Percentiles rank a stretch among this genome's conserved stretches.
Conservation (phyloP, 1,284 basidiomycete genomes). For the Rhodotorula sp. region DNA sequence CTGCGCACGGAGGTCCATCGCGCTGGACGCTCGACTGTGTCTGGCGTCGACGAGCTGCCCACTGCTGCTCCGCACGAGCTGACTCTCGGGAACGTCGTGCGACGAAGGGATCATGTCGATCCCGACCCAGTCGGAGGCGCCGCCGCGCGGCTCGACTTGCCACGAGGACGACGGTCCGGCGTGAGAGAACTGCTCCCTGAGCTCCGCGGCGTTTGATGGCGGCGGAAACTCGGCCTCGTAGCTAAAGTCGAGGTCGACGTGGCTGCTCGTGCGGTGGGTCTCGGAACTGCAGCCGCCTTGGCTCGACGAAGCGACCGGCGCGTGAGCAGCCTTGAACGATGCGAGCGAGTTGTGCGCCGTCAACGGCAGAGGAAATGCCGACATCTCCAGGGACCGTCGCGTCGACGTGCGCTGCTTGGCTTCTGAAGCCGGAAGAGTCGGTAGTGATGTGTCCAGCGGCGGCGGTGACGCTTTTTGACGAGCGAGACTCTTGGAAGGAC, state of each 20-base stretch:
- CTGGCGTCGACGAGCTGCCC: slow-evolving; percentile 26
- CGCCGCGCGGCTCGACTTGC: neutral
- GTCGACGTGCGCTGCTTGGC: too few relatives aligned
- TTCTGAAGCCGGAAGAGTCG: too few relatives aligned
- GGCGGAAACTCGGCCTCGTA: slow-evolving; percentile 15
- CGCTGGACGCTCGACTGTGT: slow-evolving; percentile 26
- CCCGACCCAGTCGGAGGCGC: slow-evolving; percentile 21
- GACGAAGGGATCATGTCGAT: slow-evolving; percentile 22
- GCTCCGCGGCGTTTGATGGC: neutral
- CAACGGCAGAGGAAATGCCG: slow-evolving; percentile 14
- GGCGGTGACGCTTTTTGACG: too few relatives aligned
- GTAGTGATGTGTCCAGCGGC: too few relatives aligned
- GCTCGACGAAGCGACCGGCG: neutral
- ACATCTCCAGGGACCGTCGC: neutral
- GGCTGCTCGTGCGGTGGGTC: slow-evolving; percentile 30
- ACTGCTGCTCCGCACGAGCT: slow-evolving; percentile 29
- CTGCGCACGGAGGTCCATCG: slow-evolving; percentile 32
- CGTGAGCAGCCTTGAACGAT: slow-evolving; percentile 23
- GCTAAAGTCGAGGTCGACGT: slow-evolving; percentile 37
- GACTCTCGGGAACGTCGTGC: slow-evolving; percentile 24
- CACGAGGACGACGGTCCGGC: neutral
- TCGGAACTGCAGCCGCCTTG: slow-evolving; percentile 14
- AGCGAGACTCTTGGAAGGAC: too few relatives aligned
- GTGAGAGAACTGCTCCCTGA: neutral
- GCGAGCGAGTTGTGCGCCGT: slow-evolving; percentile 28